Percentiles rank a stretch among this genome's conserved stretches.
Conservation (phyloP, 164 flowering plant species). For the Saururus chinensis region DNA sequence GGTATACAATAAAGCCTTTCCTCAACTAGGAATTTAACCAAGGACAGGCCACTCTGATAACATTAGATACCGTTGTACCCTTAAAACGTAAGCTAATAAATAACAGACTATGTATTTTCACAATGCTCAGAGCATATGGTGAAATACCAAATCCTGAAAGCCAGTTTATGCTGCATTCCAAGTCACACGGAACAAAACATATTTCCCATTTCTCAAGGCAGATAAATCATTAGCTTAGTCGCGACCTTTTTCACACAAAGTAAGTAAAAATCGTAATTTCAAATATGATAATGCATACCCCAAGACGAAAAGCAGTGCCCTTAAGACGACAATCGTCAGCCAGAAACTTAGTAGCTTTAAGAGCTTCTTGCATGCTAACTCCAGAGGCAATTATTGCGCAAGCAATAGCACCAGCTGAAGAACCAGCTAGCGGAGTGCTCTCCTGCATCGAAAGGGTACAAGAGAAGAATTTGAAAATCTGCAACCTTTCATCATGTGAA, state of each 20-base stretch:
- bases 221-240: too few relatives aligned
- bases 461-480: too few relatives aligned
- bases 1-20: too few relatives aligned
- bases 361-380: slow-evolving; percentile 70
- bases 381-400: slow-evolving; percentile 95
- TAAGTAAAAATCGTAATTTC: too few relatives aligned
- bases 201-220: too few relatives aligned
- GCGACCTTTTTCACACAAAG: too few relatives aligned
- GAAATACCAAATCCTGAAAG: neutral
- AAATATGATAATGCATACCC: slow-evolving; percentile 62
- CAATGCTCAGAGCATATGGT: neutral
- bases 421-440: slow-evolving; percentile 90
- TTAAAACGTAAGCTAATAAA: too few relatives aligned
- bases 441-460: slow-evolving; percentile 37
- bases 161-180: neutral
- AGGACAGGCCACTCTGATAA: too few relatives aligned
- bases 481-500: too few relatives aligned
- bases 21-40: too few relatives aligned
- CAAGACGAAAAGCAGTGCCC: slow-evolving; percentile 95
- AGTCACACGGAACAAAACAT: neutral
- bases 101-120: too few relatives aligned
- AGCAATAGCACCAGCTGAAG: slow-evolving; percentile 96
- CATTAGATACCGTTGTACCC: too few relatives aligned
- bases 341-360: slow-evolving; percentile 61
- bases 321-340: slow-evolving; percentile 77